phyloP scores from a whole-genome alignment of 345 rosid species.

The Gossypium ekmanianum region DNA sequence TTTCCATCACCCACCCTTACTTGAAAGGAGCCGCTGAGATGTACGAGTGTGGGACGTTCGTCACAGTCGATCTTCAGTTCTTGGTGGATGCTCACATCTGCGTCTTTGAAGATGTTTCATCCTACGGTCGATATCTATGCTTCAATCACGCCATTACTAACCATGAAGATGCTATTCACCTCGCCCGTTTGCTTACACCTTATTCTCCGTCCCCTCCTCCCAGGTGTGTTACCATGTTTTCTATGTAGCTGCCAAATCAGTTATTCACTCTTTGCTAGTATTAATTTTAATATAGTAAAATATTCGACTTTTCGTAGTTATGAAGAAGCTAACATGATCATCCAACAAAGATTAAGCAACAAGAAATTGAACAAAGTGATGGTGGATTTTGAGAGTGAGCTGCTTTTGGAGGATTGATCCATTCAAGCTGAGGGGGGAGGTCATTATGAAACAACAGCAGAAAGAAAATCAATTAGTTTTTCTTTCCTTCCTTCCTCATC shows the following conservation, averaged over 20 bases:
- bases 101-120: conserved; percentile 48
- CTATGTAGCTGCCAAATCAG: no score
- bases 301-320: conserved; percentile 15
- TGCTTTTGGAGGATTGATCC: background rate
- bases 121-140: conserved; percentile 63
- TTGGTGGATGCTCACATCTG: conserved; percentile 54
- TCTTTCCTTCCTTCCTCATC: background rate
- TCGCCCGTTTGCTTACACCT: conserved; percentile 35
- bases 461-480: background rate
- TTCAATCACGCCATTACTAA: conserved; percentile 43
- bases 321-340: conserved; percentile 34
- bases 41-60: conserved; percentile 63
- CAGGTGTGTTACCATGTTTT: conserved; percentile 18
- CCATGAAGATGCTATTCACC: conserved; percentile 39
- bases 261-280: background rate
- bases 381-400: conserved; percentile 30
- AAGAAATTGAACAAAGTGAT: conserved; percentile 53
- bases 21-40: conserved; percentile 73
- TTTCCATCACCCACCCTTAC: conserved; percentile 44
- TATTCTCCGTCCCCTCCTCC: conserved; percentile 26
- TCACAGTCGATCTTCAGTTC: conserved; percentile 44
- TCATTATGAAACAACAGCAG: background rate
- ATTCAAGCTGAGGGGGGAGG: background rate
- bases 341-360: conserved; percentile 48
- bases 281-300: background rate